Base-by-base conservation (phyloP, 1,284 basidiomycete genomes). In the Caloboletus inedulis region DNA sequence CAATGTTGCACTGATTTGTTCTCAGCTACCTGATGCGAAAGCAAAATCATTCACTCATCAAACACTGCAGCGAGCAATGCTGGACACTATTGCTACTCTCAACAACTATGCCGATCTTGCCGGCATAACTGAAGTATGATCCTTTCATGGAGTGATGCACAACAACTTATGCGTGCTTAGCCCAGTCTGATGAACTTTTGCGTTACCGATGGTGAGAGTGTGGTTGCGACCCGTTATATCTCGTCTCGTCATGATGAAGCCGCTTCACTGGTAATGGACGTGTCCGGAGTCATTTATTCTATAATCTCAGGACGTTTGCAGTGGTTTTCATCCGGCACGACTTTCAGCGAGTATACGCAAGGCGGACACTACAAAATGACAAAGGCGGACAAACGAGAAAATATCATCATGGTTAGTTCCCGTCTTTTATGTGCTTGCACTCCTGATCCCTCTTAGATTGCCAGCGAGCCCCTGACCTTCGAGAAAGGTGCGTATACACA, bases 121-220 rank as follows among this genome's bases (percentile, higher is more conserved):
- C 35, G 81, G 80, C 21, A 82, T 92, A 53, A 83, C 73, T 10
- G 88, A 89, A 75, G 89, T 87, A 61, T 39, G 72, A 63, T 27
- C 27, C 6, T 35, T 18, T 36, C 37, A 29, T 43, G 37, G 13
- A n/a, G 35, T 19, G 36, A 46, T 18, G 27, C 31, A 25, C 31
- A 19, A 23, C 18, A n/a, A 39, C 49, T 66, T 25, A 63, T 27
- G 16, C 10, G 39, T 47, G 23, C 23, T 47, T 65, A 94, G 80
- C 95, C 95, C 13, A 92, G 89, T 61, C 72, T 98, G 54, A 84
- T 96, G 87, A 99, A 98, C 69, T 99, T 97, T 67, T 95, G 93
- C 63, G 88, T 98, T 25, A 94, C 94, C 2, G 96, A 98, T 65
- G 96, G 96, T 2, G 82, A 91, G 62, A 91, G 87, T 43, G 91